Conservation (phyloP, 148 eudicot species). For the Amaranthus cruentus region DNA sequence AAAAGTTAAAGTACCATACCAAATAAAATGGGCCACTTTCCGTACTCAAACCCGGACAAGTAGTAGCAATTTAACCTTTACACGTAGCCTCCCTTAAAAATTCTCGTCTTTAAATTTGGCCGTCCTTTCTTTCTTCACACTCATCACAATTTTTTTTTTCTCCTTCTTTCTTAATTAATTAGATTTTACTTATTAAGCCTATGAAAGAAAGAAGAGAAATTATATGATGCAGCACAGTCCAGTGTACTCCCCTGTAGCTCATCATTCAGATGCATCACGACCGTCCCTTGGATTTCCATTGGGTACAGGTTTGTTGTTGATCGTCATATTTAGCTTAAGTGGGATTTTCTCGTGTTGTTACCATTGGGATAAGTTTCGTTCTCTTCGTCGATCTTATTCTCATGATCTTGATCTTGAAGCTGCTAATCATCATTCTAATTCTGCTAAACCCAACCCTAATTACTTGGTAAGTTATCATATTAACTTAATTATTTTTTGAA, state of each 20-base stretch:
- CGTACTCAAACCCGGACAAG: constrained; percentile 34
- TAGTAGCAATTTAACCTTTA: constrained; percentile 22
- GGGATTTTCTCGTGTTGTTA: constrained; percentile 92
- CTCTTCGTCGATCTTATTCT: constrained; percentile 45
- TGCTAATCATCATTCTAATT: neutral
- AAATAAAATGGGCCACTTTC: constrained; percentile 3
- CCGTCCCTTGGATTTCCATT: constrained; percentile 88
- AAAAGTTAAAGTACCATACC: no score
- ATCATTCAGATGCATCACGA: constrained; percentile 38
- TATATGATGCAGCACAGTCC: constrained; percentile 45
- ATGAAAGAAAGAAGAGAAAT: constrained; percentile 19
- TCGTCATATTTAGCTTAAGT: constrained; percentile 69
- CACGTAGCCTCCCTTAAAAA: constrained; percentile 21
- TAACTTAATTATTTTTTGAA: neutral
- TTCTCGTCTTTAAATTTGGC: constrained; percentile 17
- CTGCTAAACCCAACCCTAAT: constrained; percentile 13
- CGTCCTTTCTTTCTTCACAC: constrained; percentile 12
- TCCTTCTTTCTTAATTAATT: neutral
- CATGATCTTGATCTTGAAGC: constrained; percentile 24
- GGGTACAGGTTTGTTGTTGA: constrained; percentile 63
- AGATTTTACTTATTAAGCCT: neutral
- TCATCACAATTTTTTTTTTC: neutral
- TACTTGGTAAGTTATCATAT: constrained; percentile 7
- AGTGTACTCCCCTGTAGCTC: constrained; percentile 32
- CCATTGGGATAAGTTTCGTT: constrained; percentile 83